These are phyloP conservation scores for Strobilomyces confusus DNA, from an alignment of 768 basidiomycete genomes.

Conservation along the genomic window DNA sequence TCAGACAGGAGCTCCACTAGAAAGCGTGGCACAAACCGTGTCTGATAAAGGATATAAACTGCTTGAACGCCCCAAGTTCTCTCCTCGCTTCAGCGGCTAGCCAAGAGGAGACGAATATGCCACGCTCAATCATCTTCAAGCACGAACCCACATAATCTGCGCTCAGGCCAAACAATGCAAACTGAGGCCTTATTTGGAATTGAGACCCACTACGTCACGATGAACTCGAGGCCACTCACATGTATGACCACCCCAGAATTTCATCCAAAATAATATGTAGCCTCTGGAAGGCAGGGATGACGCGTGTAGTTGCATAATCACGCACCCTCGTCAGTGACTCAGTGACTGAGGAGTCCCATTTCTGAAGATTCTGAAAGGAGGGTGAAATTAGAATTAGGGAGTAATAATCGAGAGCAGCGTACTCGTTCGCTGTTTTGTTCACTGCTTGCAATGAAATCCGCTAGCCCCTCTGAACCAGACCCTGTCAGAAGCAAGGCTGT, in stretches of 20 bases:
- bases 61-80: slow-evolving; percentile 69
- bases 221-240: slow-evolving; percentile 45
- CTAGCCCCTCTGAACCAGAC: slow-evolving; percentile 62
- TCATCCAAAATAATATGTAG: slow-evolving; percentile 74
- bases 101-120: slow-evolving; percentile 65
- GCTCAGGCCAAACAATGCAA: slow-evolving; percentile 50
- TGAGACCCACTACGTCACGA: slow-evolving; percentile 6
- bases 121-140: slow-evolving; percentile 49
- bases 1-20: slow-evolving; percentile 13
- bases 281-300: slow-evolving; percentile 74
- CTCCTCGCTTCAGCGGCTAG: slow-evolving; percentile 60
- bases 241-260: slow-evolving; percentile 68
- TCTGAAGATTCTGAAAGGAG: slow-evolving; percentile 60
- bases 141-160: slow-evolving; percentile 48
- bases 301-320: slow-evolving; percentile 65
- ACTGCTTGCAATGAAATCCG: slow-evolving; percentile 71
- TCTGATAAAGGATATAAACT: slow-evolving; percentile 75
- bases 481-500: slow-evolving; percentile 70
- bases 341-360: slow-evolving; percentile 74
- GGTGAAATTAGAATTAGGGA: slow-evolving; percentile 20
- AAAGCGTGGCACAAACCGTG: slow-evolving; percentile 48
- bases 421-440: slow-evolving; percentile 84
- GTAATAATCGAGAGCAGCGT: slow-evolving; percentile 20
- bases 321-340: slow-evolving; percentile 71
- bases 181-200: slow-evolving; percentile 48